phyloP scores from a whole-genome alignment of 371 early-diverging fungal genomes.

The Mortierella sp. region DNA sequence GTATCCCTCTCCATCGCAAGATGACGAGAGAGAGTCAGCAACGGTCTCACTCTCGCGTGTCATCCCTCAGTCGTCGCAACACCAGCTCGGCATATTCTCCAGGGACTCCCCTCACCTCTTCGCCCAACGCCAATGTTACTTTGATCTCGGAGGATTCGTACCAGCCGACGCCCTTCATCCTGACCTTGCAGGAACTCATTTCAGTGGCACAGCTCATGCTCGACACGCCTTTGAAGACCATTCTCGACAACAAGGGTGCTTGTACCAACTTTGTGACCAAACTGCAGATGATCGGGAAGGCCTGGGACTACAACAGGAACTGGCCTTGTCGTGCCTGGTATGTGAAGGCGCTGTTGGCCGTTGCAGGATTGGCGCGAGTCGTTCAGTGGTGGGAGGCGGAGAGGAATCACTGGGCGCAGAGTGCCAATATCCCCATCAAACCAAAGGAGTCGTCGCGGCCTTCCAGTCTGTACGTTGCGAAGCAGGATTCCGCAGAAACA shows the following conservation, averaged over 20 bases:
- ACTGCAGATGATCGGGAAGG: conserved; percentile 62
- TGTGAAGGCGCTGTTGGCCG: conserved; percentile 65
- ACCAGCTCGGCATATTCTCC: conserved; percentile 34
- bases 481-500: conserved; percentile 1
- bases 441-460: conserved; percentile 39
- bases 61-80: conserved; percentile 41
- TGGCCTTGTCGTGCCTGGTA: conserved; percentile 75
- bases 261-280: conserved; percentile 69
- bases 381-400: conserved; percentile 77
- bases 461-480: conserved; percentile 27
- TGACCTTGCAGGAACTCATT: conserved; percentile 71
- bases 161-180: conserved; percentile 71
- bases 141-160: conserved; percentile 70
- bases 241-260: conserved; percentile 65
- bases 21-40: conserved; percentile 51
- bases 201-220: conserved; percentile 67
- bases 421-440: conserved; percentile 40
- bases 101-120: conserved; percentile 32
- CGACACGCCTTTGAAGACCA: conserved; percentile 66
- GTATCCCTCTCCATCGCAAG: conserved; percentile 54
- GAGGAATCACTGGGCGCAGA: conserved; percentile 58
- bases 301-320: conserved; percentile 67
- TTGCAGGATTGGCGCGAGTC: conserved; percentile 71
- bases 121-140: conserved; percentile 61
- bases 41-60: conserved; percentile 53